Conservation (phyloP, 1,139 yeast genomes). For the Entelexis sorbosivorans region DNA sequence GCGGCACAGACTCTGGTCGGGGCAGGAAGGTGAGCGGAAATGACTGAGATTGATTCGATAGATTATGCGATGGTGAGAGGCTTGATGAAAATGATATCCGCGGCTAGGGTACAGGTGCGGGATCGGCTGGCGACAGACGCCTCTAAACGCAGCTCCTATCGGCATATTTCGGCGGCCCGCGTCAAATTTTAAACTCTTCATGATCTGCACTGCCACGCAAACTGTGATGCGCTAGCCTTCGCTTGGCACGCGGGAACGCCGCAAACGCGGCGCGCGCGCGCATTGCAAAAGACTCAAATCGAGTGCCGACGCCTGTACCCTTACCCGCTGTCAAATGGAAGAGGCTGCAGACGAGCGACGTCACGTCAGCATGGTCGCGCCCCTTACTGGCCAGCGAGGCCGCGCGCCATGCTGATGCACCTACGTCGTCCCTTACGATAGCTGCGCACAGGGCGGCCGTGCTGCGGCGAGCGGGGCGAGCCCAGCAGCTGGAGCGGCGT, state of each 20-base stretch:
- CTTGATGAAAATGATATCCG: constrained; percentile 10
- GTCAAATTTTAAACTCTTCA: too few relatives aligned
- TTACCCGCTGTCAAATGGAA: background rate
- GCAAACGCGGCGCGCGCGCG: background rate
- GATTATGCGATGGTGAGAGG: constrained; percentile 1
- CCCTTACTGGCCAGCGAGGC: background rate
- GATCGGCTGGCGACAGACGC: too few relatives aligned
- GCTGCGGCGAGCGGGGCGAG: too few relatives aligned
- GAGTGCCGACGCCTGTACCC: background rate
- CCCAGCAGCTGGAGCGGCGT: too few relatives aligned
- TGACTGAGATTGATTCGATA: constrained; percentile 6
- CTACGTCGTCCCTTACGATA: too few relatives aligned
- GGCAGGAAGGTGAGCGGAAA: background rate
- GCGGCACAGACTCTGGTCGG: background rate
- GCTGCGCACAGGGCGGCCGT: too few relatives aligned
- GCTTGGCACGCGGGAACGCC: too few relatives aligned
- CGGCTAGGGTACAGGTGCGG: constrained; percentile 5
- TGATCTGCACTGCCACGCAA: too few relatives aligned
- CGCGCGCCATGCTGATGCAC: too few relatives aligned
- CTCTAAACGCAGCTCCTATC: too few relatives aligned
- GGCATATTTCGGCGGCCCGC: too few relatives aligned
- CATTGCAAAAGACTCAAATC: background rate
- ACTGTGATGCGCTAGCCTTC: too few relatives aligned
- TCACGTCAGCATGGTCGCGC: constrained; percentile 1
- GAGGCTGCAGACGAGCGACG: background rate